Percentiles rank a stretch among this genome's conserved stretches.
phyloP scores from a whole-genome alignment of 2,329 filamentous ascomycete species.

The Monilinia polystroma region DNA sequence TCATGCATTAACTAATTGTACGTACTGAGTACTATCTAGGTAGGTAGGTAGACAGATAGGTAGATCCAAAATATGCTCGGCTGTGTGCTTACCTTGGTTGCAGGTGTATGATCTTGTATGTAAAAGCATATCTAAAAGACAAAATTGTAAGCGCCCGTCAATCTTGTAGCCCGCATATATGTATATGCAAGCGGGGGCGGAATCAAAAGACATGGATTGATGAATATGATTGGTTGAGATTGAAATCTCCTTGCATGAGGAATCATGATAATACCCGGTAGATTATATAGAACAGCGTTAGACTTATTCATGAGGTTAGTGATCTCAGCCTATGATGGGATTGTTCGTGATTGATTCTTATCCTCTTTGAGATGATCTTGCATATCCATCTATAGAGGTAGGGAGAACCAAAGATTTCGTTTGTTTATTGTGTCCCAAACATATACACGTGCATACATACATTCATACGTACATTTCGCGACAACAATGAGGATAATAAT shows the following conservation, averaged over 20 bases:
- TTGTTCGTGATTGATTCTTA: not conserved
- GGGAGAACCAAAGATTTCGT: conserved; percentile 5
- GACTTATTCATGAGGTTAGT: not conserved
- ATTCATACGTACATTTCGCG: not conserved
- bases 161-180: conserved; percentile 9
- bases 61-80: conserved; percentile 1
- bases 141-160: conserved; percentile 21
- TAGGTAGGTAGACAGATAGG: too few relatives aligned
- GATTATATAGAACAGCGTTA: not conserved
- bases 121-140: not conserved
- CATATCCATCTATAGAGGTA: too few relatives aligned
- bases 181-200: conserved; percentile 13
- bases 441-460: not conserved
- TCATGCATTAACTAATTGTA: not conserved
- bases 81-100: conserved; percentile 3
- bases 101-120: not conserved
- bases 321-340: conserved; percentile 7
- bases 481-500: not conserved
- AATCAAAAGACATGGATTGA: conserved; percentile 21
- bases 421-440: not conserved
- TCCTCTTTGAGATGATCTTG: not conserved
- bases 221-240: not conserved
- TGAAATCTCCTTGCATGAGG: not conserved
- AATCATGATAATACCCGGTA: not conserved
- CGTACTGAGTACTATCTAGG: not conserved